These are phyloP conservation scores for Polygonum maritimum DNA, from an alignment of 148 eudicot genomes.

Conservation along the genomic window DNA sequence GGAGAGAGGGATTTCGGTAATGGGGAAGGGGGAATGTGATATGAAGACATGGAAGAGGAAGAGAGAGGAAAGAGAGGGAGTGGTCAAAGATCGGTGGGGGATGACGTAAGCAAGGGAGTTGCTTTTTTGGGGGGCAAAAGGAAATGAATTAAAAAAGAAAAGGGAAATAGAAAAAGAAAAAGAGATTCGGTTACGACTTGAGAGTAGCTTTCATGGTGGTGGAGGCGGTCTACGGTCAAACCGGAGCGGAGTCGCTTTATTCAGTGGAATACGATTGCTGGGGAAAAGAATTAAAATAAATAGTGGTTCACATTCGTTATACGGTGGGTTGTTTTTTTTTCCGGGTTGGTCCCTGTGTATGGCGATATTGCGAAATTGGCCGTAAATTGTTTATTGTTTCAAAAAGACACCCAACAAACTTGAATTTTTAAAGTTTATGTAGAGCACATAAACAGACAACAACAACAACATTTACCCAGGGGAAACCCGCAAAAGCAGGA, in stretches of 20 bases:
- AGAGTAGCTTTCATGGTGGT: constrained; percentile 4
- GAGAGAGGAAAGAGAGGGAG: background rate
- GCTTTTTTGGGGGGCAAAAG: background rate
- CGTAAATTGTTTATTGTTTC: no score
- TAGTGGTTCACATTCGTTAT: background rate
- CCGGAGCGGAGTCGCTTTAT: constrained; percentile 1
- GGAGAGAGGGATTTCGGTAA: background rate
- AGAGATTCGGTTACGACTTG: background rate
- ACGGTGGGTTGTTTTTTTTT: background rate
- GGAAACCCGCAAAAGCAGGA: no score
- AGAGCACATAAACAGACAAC: no score
- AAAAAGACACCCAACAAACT: no score
- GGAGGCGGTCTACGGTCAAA: constrained; percentile 30
- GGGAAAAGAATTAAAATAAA: background rate
- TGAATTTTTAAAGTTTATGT: no score
- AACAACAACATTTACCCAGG: no score
- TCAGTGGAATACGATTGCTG: constrained; percentile 2
- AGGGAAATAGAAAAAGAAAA: background rate
- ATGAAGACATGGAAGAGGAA: background rate
- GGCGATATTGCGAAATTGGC: no score
- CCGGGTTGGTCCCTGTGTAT: no score
- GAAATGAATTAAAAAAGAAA: background rate
- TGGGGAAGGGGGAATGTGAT: background rate
- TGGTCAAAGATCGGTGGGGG: constrained; percentile 7
- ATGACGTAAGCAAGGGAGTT: constrained; percentile 1